phyloP scores from a whole-genome alignment of 352 stramenopile genomes.

The Phytophthora crassamura region DNA sequence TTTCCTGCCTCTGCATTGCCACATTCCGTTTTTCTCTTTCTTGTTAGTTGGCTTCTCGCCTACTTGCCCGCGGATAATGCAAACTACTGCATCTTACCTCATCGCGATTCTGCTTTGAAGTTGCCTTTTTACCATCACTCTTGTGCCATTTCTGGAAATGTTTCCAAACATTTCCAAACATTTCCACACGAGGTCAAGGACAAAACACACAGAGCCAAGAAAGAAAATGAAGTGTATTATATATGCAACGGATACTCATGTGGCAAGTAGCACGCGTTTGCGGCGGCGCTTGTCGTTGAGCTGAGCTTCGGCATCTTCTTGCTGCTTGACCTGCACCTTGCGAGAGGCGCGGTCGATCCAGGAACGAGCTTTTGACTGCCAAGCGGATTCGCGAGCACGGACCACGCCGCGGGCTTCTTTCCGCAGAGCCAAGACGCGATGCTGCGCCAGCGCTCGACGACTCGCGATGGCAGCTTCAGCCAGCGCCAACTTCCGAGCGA shows the following conservation, averaged over 20 bases:
- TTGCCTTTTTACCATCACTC: too few species aligned
- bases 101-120: too few species aligned
- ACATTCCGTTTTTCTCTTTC: too few species aligned
- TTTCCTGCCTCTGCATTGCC: too few species aligned
- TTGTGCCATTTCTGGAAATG: too few species aligned
- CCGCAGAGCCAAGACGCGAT: conserved; percentile 74
- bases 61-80: too few species aligned
- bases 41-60: too few species aligned
- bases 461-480: conserved; percentile 78
- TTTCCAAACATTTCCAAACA: too few species aligned
- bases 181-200: too few species aligned
- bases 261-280: conserved; percentile 66
- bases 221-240: too few species aligned
- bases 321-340: conserved; percentile 92
- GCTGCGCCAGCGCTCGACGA: conserved; percentile 67
- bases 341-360: conserved; percentile 90
- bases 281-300: conserved; percentile 75
- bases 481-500: conserved; percentile 80
- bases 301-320: conserved; percentile 87
- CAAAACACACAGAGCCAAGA: too few species aligned
- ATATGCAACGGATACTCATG: conserved; percentile 5
- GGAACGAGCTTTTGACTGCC: conserved; percentile 75
- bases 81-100: too few species aligned
- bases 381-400: conserved; percentile 75
- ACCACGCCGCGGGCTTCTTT: conserved; percentile 85